phyloP scores from a whole-genome alignment of 768 basidiomycete species.

The Daedaleopsis sinensis region DNA sequence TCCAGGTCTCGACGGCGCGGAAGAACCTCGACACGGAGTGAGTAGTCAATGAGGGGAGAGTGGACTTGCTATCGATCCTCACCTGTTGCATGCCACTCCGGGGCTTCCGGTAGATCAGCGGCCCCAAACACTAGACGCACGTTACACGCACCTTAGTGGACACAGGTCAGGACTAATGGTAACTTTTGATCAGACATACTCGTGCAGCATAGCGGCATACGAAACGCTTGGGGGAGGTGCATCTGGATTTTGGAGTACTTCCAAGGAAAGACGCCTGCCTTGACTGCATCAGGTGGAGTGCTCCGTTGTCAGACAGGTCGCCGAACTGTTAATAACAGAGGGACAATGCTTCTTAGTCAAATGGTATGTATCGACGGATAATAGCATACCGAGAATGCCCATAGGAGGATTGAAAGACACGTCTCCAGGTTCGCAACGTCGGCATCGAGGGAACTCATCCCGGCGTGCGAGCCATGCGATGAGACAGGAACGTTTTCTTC shows the following conservation, averaged over 20 bases:
- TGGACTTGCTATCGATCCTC: neutral
- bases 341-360: neutral
- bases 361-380: no score
- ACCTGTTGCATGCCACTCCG: conserved; percentile 42
- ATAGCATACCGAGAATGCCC: conserved; percentile 38
- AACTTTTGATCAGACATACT: conserved; percentile 29
- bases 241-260: conserved; percentile 32
- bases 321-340: conserved; percentile 31
- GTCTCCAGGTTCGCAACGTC: conserved; percentile 38
- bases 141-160: no score
- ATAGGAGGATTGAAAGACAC: conserved; percentile 40
- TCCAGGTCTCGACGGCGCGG: conserved; percentile 41
- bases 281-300: conserved; percentile 38
- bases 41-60: neutral
- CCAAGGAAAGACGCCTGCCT: conserved; percentile 36
- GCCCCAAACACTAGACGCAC: no score
- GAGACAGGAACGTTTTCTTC: conserved; percentile 38
- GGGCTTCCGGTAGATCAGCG: conserved; percentile 38
- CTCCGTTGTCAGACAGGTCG: conserved; percentile 41
- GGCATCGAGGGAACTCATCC: conserved; percentile 41
- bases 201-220: conserved; percentile 42
- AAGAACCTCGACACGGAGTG: conserved; percentile 30
- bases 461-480: conserved; percentile 43
- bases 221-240: conserved; percentile 34
- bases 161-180: no score